phyloP scores from a whole-genome alignment of 768 basidiomycete genomes.

The Coprinellus micaceus region DNA sequence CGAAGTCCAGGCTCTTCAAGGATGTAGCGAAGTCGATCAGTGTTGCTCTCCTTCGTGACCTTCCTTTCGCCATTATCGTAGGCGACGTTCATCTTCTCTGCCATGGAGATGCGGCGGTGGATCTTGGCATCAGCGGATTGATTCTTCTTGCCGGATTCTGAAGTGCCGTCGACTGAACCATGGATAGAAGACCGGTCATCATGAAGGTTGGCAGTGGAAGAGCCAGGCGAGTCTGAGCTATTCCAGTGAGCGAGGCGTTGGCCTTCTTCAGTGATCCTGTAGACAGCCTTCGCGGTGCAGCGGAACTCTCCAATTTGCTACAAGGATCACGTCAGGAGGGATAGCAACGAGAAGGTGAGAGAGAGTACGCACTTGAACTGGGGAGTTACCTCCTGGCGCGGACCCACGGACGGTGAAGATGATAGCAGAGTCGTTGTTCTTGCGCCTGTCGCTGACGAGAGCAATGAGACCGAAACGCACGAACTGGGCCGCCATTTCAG shows the following conservation, averaged over 20 bases:
- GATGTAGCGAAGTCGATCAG: conserved; percentile 86
- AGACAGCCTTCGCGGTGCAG: conserved; percentile 92
- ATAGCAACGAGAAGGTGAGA: conserved; percentile 12
- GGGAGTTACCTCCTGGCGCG: conserved; percentile 69
- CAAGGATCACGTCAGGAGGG: conserved; percentile 14
- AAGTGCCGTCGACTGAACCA: conserved; percentile 31
- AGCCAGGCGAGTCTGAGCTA: conserved; percentile 54
- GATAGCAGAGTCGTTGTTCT: conserved; percentile 88
- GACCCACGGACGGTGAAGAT: conserved; percentile 89
- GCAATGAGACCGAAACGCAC: conserved; percentile 90
- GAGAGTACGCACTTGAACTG: conserved; percentile 56
- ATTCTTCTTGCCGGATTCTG: conserved; percentile 23
- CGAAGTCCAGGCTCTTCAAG: conserved; percentile 89
- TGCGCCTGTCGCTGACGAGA: conserved; percentile 87
- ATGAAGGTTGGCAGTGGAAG: conserved; percentile 60
- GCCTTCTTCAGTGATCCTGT: conserved; percentile 92
- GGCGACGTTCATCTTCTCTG: conserved; percentile 62
- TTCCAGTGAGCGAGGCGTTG: conserved; percentile 86
- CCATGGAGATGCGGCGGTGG: conserved; percentile 74
- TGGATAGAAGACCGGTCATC: conserved; percentile 64
- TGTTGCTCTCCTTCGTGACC: conserved; percentile 80
- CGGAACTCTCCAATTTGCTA: conserved; percentile 95
- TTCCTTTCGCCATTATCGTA: conserved; percentile 54
- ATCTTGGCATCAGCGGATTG: conserved; percentile 50
- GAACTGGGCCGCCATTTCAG: conserved; percentile 97